phyloP scores from a whole-genome alignment of 306 rosid genomes.

The Ormosia semicastrata region DNA sequence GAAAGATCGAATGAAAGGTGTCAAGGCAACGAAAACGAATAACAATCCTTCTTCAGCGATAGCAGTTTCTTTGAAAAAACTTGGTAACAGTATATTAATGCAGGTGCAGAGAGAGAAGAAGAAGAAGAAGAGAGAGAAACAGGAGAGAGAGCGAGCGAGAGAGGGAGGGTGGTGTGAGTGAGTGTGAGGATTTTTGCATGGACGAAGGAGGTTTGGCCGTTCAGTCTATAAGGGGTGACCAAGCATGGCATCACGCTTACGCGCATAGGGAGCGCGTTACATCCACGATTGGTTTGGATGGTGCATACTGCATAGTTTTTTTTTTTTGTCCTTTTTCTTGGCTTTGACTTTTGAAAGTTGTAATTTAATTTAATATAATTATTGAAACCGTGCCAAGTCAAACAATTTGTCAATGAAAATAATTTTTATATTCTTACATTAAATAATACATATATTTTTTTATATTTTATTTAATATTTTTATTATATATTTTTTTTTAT shows the following conservation, averaged over 20 bases:
- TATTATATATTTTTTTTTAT: no score
- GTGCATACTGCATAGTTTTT: neutral
- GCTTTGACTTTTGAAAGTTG: neutral
- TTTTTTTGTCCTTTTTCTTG: neutral
- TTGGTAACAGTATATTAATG: neutral
- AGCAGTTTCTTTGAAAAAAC: neutral
- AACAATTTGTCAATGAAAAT: neutral
- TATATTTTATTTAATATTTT: no score
- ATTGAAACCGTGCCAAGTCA: neutral
- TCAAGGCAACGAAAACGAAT: no score
- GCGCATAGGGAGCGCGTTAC: slow-evolving; percentile 16
- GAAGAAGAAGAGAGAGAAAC: slow-evolving; percentile 22
- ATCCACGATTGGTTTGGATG: slow-evolving; percentile 11
- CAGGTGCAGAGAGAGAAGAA: neutral
- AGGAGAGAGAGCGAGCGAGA: neutral
- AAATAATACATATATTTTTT: no score
- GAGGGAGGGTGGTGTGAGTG: slow-evolving; percentile 24
- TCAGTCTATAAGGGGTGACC: neutral
- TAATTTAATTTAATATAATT: neutral
- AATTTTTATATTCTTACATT: no score
- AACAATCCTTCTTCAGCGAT: neutral
- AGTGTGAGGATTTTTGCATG: slow-evolving; percentile 55
- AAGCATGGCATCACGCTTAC: neutral
- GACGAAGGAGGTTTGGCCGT: slow-evolving; percentile 42
- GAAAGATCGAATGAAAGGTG: no score